These are phyloP conservation scores for Trichoderma koningiopsis DNA, from an alignment of 2,329 filamentous ascomycete species.

Conservation along the genomic window DNA sequence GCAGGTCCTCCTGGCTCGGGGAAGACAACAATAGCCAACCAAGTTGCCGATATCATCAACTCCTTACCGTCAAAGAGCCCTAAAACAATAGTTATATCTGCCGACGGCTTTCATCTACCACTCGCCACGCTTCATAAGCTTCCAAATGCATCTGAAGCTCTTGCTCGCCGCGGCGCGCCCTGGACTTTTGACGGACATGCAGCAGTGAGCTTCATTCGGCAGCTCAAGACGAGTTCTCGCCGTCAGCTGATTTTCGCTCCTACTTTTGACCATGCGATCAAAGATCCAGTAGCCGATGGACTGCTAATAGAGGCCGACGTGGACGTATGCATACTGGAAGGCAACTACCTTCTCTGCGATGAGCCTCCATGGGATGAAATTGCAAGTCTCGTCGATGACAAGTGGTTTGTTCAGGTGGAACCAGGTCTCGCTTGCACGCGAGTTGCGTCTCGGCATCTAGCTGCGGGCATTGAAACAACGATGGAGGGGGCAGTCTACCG, in stretches of 20 bases:
- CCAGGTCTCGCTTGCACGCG: slow-evolving; percentile 39
- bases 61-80: slow-evolving; percentile 22
- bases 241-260: slow-evolving; percentile 54
- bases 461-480: slow-evolving; percentile 49
- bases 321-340: slow-evolving; percentile 70
- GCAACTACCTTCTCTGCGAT: slow-evolving; percentile 55
- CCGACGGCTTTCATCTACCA: slow-evolving; percentile 37
- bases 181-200: slow-evolving; percentile 39
- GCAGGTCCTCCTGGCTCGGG: slow-evolving; percentile 31
- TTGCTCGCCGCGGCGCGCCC: slow-evolving; percentile 37
- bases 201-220: slow-evolving; percentile 30
- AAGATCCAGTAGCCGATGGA: slow-evolving; percentile 68
- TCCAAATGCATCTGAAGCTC: slow-evolving; percentile 37
- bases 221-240: slow-evolving; percentile 26
- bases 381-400: slow-evolving; percentile 42
- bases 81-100: slow-evolving; percentile 33
- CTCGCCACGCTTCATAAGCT: slow-evolving; percentile 33
- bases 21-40: slow-evolving; percentile 31
- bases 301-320: slow-evolving; percentile 60
- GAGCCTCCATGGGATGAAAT: slow-evolving; percentile 40
- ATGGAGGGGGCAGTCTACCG: slow-evolving; percentile 67
- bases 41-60: slow-evolving; percentile 27
- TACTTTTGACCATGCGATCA: slow-evolving; percentile 72
- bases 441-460: slow-evolving; percentile 43
- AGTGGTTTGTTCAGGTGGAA: slow-evolving; percentile 46